Evolutionary conservation across 2,329 filamentous ascomycete species (phyloP).

Genomic region (Alternaria sp.): DNA sequence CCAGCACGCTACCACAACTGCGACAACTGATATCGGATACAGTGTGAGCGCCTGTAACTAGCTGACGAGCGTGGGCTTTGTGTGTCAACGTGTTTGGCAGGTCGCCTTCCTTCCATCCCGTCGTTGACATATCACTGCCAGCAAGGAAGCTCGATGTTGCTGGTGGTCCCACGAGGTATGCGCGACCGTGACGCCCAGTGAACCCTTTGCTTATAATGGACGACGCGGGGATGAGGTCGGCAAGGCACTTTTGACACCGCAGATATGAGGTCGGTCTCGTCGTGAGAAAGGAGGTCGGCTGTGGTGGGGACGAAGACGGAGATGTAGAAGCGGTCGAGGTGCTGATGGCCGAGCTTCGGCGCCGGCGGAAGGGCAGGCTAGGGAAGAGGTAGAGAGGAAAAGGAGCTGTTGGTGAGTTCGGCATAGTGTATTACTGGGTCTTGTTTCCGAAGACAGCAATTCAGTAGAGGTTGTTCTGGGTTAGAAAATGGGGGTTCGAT

Average conservation of each 20-base stretch:
- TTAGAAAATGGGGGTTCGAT: neutral
- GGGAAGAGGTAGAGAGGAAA: slow-evolving; percentile 53
- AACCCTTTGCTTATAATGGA: slow-evolving; percentile 72
- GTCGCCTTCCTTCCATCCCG: slow-evolving; percentile 36
- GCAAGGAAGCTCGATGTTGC: slow-evolving; percentile 39
- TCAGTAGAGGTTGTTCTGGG: neutral
- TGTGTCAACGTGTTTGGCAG: slow-evolving; percentile 68
- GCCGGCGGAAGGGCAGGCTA: slow-evolving; percentile 51
- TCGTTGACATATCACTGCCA: slow-evolving; percentile 10
- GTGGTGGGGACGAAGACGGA: slow-evolving; percentile 37
- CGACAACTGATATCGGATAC: slow-evolving; percentile 68
- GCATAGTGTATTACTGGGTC: slow-evolving; percentile 12
- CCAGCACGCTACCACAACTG: slow-evolving; percentile 64
- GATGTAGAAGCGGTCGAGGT: slow-evolving; percentile 36
- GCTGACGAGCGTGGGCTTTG: slow-evolving; percentile 64
- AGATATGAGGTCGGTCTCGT: slow-evolving; percentile 61
- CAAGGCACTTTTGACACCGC: slow-evolving; percentile 66
- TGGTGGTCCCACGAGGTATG: slow-evolving; percentile 66
- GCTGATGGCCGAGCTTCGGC: slow-evolving; percentile 53
- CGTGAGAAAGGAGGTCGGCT: slow-evolving; percentile 38
- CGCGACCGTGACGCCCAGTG: slow-evolving; percentile 70
- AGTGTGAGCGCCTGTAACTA: slow-evolving; percentile 70
- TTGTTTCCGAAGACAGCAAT: neutral
- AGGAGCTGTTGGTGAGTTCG: slow-evolving; percentile 49
- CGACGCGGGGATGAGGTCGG: slow-evolving; percentile 65